Evolutionary conservation across 495 filamentous ascomycete genomes (phyloP), one percentile per base, ranked within the genome.

Genomic region (Aspergillus nidulans): DNA sequence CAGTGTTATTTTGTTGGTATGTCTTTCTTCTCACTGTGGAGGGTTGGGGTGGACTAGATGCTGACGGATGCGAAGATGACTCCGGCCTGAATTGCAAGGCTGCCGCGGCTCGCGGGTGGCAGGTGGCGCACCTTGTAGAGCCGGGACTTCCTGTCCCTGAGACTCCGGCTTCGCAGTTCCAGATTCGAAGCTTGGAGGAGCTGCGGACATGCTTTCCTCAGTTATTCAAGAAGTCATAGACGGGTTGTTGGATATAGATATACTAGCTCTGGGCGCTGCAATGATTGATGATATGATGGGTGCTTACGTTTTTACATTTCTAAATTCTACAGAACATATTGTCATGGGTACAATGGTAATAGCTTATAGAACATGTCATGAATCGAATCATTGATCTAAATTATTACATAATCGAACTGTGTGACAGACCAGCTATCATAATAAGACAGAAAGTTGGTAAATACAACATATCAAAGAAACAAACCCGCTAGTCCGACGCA

Each of bases 1-100:
- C 72, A 85, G 38, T 95, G 90, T 68, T 95, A 83, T 59, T 96
- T 96, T 70, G 89, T 96, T 58, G 89, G 89, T 90, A 76, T 60
- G 86, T 72, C 13, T 55, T 4, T 42, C 26, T 20, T 23, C 6
- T 21, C 21, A 6, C 28, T 38, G 30, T 4, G 18, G 1, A 16
- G 6, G 6, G 1, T 23, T 34, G 12, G 0, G 10, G 21, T 15
- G 15, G 20, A 12, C n/a, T 38, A 21, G 45, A 28, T 52, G 16
- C 56, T 63, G 16, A 65, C 39, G 21, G 32, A 13, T 23, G 55
- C 20, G 21, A 52, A 95, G 91, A 97, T 66, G 92, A 97, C 63
- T 94, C 89, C 0, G 79, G 81, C 50, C 60, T 81, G 32, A 97
- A 97, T 61, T 89, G 84, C 63, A 80, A 74, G 46, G 80, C 81